Evolutionary conservation across 2,329 filamentous ascomycete species (phyloP).

Genomic region (Talaromyces verruculosus): DNA sequence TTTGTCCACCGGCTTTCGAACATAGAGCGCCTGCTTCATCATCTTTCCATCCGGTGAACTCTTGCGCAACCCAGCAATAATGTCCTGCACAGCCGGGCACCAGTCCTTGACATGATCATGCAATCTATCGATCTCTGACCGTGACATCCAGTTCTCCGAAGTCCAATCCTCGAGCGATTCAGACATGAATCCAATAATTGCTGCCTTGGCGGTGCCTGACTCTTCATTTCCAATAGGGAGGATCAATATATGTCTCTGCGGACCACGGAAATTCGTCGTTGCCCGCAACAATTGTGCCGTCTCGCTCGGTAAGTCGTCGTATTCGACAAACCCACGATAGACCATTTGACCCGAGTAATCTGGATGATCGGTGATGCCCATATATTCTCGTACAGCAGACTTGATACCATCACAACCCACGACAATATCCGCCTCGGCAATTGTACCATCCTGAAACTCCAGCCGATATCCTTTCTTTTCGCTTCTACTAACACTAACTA

Average conservation of each 20-base stretch:
- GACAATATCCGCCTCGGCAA: slow-evolving; percentile 22
- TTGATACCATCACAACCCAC: slow-evolving; percentile 27
- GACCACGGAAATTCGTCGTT: slow-evolving; percentile 38
- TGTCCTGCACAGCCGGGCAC: slow-evolving; percentile 36
- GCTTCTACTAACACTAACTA: neutral
- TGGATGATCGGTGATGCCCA: slow-evolving; percentile 32
- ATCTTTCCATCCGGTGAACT: slow-evolving; percentile 33
- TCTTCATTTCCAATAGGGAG: slow-evolving; percentile 41
- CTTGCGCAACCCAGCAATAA: slow-evolving; percentile 34
- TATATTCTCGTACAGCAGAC: slow-evolving; percentile 24
- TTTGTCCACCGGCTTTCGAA: slow-evolving; percentile 34
- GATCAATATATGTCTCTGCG: slow-evolving; percentile 36
- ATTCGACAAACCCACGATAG: slow-evolving; percentile 39
- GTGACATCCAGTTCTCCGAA: slow-evolving; percentile 38
- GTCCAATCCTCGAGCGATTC: slow-evolving; percentile 39
- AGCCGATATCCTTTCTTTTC: neutral
- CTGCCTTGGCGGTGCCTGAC: slow-evolving; percentile 33
- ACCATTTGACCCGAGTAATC: slow-evolving; percentile 41
- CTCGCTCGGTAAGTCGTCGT: slow-evolving; percentile 33
- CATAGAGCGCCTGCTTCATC: slow-evolving; percentile 38
- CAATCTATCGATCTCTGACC: slow-evolving; percentile 35
- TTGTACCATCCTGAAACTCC: slow-evolving; percentile 15
- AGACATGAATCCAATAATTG: slow-evolving; percentile 41
- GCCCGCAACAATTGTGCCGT: slow-evolving; percentile 34
- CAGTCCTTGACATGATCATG: slow-evolving; percentile 37